Conservation (phyloP, 139 green algal species). For the Chlamydomonas applanata region DNA sequence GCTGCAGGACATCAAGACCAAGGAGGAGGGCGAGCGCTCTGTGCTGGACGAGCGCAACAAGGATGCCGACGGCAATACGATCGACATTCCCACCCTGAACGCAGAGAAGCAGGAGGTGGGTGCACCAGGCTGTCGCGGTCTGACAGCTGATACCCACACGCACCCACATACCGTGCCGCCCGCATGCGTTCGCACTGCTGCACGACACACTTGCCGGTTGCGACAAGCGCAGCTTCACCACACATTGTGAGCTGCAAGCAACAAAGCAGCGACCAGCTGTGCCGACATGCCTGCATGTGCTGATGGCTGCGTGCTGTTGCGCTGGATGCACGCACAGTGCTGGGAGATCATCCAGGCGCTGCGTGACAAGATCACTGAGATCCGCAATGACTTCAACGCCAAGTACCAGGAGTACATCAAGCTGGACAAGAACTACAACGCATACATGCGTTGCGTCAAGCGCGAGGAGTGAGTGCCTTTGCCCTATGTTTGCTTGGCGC, state of each 20-base stretch:
- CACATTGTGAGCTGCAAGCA: too few relatives aligned
- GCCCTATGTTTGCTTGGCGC: too few relatives aligned
- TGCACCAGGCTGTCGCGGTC: too few relatives aligned
- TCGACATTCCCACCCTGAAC: slow-evolving; percentile 33
- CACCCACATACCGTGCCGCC: too few relatives aligned
- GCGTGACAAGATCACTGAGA: slow-evolving; percentile 42
- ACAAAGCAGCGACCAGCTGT: too few relatives aligned
- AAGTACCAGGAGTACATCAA: slow-evolving; percentile 49
- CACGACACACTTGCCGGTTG: too few relatives aligned
- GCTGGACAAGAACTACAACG: slow-evolving; percentile 36
- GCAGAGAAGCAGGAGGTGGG: slow-evolving; percentile 36
- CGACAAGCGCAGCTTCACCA: too few relatives aligned
- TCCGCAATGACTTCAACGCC: slow-evolving; percentile 32
- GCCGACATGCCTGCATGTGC: background rate
- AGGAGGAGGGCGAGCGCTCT: slow-evolving; percentile 17
- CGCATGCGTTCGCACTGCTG: too few relatives aligned
- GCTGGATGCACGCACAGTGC: slow-evolving; percentile 18
- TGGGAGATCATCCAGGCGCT: slow-evolving; percentile 30
- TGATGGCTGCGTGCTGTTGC: background rate
- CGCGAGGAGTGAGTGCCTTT: slow-evolving; percentile 34
- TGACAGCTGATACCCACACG: too few relatives aligned
- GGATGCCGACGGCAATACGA: slow-evolving; percentile 17
- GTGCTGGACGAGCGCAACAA: slow-evolving; percentile 33
- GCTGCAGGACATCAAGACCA: slow-evolving; percentile 29
- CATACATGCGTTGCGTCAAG: slow-evolving; percentile 23